Base-by-base conservation (phyloP, 1,139 yeast species). In the Hansenula sp. region DNA sequence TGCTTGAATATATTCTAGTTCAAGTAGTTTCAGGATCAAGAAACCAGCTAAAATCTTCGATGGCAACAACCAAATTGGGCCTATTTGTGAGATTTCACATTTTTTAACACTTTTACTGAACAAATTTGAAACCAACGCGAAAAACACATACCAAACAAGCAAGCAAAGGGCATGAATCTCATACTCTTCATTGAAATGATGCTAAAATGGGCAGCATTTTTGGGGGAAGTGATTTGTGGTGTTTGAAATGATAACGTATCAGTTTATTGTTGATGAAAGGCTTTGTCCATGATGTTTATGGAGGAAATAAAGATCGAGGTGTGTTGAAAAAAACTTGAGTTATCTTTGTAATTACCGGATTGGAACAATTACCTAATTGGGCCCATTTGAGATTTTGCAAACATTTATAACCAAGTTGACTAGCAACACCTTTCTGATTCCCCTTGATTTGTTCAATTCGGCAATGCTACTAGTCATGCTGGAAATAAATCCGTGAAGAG, bases 301-400 rank as follows among this genome's bases (percentile, higher is more conserved):
- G 33, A 17, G 3, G 27, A 25, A 24, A 27, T 8, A 12, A 25
- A 15, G n/a, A 11, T 38, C 17, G 19, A 25, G 11, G n/a, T 35
- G 4, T 15, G 12, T 35, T 28, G 21, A 45, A 42, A 44, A 48
- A 45, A 35, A 15, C 30, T 49, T 56, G 60, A 56, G 52, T 53
- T 49, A 53, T 42, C 49, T 47, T 40, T 45, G 57, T 50, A 41
- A 33, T 47, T 51, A 2, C 58, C 53, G 11, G 3, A 25, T 38
- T 25, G 10, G 47, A 51, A 43, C 3, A 49, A 33, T 3, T 55
- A 19, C 51, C 57, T 27, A 28, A 53, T 52, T 28, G 47, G 55
- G 35, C 51, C 54, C 45, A 44, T 55, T 49, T 30, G 9, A n/a
- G 32, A 17, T 12, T n/a, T 30, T 30, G n/a, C n/a, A n/a, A n/a